Base-by-base conservation (phyloP, 768 basidiomycete species). In the Amanita molliuscula region DNA sequence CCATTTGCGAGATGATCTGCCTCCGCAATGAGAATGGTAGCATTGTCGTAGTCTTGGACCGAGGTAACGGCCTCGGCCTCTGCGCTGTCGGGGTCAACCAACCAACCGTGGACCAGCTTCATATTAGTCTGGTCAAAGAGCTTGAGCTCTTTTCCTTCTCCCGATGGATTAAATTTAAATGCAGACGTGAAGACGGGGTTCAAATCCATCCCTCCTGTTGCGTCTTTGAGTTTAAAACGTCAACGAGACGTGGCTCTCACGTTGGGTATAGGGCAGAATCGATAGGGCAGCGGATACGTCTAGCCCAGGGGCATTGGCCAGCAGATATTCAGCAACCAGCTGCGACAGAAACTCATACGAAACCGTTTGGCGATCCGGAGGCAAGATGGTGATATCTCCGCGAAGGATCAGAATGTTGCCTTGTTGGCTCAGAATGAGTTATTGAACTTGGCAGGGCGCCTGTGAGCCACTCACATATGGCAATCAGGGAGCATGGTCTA, bases 401-500 rank as follows among this genome's bases (percentile, higher is more conserved):
- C 91, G 79, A 2, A 96, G 71, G 53, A 95, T 82, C 26, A 95
- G 76, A 45, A 93, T 88, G 61, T 96, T 96, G 67, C 88, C 88
- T 87, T 60, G 16, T 53, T 43, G 35, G 40, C 44, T 29, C 13
- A 25, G 15, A 3, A 18, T 44, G 16, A 28, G 42, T 2, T 29
- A 44, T 11, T 43, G 18, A 20, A 44, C 23, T 48, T 33, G 42
- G 18, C 42, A n/a, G 5, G 16, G 33, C 2, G 16, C 34, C 33
- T 35, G 16, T 26, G 36, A 37, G 5, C 23, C 23, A 62, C 76
- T 57, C 59, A 88, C 88, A 92, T 52, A 92, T 86, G 23, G 90
- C 91, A 57, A 94, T 89, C 55, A 94, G 87, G 0, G 88, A 91
- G 60, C 91, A 94, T 7, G 91, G 90, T 7, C 91, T 93, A 60